phyloP scores from a whole-genome alignment of 2,329 filamentous ascomycete species.

The Neonectria sp. region DNA sequence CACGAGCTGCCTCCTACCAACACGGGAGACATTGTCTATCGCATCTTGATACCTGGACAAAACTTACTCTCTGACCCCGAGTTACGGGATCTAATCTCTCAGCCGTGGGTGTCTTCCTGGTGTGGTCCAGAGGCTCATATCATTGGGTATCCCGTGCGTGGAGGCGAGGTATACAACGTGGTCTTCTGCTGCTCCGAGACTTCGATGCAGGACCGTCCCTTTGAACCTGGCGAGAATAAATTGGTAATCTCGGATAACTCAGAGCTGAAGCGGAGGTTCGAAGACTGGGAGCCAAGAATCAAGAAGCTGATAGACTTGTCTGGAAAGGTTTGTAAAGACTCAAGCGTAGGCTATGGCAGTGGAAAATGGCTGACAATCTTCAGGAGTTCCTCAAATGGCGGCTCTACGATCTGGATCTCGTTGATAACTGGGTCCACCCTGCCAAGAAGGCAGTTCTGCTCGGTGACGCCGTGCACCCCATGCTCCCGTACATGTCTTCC shows the following conservation, averaged over 20 bases:
- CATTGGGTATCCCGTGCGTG: slow-evolving; percentile 73
- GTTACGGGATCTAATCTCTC: slow-evolving; percentile 64
- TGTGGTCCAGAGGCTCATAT: slow-evolving; percentile 72
- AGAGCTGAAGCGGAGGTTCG: slow-evolving; percentile 44
- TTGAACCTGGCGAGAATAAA: too few relatives aligned
- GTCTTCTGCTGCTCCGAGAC: slow-evolving; percentile 55
- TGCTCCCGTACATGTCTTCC: slow-evolving; percentile 65
- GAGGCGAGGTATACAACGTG: slow-evolving; percentile 74
- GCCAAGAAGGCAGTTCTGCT: slow-evolving; percentile 52
- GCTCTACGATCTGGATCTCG: slow-evolving; percentile 58
- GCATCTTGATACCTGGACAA: slow-evolving; percentile 68
- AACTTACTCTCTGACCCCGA: slow-evolving; percentile 64
- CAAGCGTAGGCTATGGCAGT: too few relatives aligned
- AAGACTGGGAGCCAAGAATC: slow-evolving; percentile 54
- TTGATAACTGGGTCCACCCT: slow-evolving; percentile 58
- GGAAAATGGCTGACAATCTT: too few relatives aligned
- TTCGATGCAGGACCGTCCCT: too few relatives aligned
- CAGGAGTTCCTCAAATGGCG: slow-evolving; percentile 62
- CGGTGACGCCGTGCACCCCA: slow-evolving; percentile 57
- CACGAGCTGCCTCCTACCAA: slow-evolving; percentile 45
- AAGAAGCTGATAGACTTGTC: slow-evolving; percentile 48
- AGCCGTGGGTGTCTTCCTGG: slow-evolving; percentile 72
- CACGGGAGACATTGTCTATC: slow-evolving; percentile 76
- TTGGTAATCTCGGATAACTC: too few relatives aligned
- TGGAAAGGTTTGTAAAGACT: too few relatives aligned